A percentile compares a stretch with the other conserved stretches of the same genome.
These are phyloP conservation scores for Termitomyces sp. DNA, from an alignment of 768 basidiomycete species.

Conservation along the genomic window DNA sequence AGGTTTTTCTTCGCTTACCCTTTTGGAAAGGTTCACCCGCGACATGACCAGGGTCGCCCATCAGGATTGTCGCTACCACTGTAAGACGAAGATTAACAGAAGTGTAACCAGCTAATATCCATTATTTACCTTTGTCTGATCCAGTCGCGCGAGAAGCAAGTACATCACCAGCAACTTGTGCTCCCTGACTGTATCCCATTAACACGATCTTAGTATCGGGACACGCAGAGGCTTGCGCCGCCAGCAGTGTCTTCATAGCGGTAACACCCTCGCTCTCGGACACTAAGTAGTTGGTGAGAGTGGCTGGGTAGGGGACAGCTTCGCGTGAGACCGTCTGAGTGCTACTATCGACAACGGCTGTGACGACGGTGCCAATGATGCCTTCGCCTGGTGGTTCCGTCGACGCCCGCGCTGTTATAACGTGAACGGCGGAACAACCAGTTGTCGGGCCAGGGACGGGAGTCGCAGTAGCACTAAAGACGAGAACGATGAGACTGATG, in stretches of 20 bases:
- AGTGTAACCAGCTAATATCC: neutral
- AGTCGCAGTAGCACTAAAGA: neutral
- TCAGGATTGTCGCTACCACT: slow-evolving; percentile 11
- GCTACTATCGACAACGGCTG: slow-evolving; percentile 6
- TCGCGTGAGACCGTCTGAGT: slow-evolving; percentile 9
- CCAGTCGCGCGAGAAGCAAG: slow-evolving; percentile 8
- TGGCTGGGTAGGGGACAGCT: slow-evolving; percentile 9
- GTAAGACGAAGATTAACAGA: neutral
- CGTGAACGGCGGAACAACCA: slow-evolving; percentile 16
- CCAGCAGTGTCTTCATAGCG: slow-evolving; percentile 8
- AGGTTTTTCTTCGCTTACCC: neutral
- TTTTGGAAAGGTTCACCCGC: slow-evolving; percentile 12
- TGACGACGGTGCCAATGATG: slow-evolving; percentile 15
- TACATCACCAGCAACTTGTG: slow-evolving; percentile 14
- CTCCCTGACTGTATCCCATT: slow-evolving; percentile 14
- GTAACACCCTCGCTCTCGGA: slow-evolving; percentile 8
- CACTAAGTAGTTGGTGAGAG: slow-evolving; percentile 7
- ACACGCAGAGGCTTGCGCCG: slow-evolving; percentile 7
- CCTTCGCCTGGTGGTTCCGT: slow-evolving; percentile 17
- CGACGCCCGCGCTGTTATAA: slow-evolving; percentile 17
- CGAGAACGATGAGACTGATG: neutral
- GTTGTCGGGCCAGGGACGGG: slow-evolving; percentile 6
- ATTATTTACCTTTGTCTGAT: slow-evolving; percentile 1
- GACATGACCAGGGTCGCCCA: slow-evolving; percentile 13
- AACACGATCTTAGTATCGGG: slow-evolving; percentile 13